A percentile compares a stretch with the other conserved stretches of the same genome.
Evolutionary conservation across 1,284 basidiomycete species (phyloP).

Genomic region (Flammula alnicola): DNA sequence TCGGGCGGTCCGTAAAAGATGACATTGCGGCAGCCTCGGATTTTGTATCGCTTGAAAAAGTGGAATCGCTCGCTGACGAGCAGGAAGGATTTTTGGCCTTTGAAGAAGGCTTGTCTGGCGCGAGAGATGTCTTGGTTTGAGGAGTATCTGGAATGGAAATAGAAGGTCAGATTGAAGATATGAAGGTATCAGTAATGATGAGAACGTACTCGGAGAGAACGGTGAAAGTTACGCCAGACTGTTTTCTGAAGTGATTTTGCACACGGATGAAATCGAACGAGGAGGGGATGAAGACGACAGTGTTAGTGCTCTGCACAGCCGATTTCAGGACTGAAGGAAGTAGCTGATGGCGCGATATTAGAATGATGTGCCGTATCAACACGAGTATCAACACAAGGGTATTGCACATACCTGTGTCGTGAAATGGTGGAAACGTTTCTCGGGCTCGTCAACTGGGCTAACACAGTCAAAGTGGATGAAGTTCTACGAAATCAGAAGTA

Average conservation of each 20-base stretch:
- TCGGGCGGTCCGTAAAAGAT: conserved; percentile 93
- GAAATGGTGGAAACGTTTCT: conserved; percentile 87
- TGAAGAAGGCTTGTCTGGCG: conserved; percentile 92
- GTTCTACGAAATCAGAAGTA: conserved; percentile 44
- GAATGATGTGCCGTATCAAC: no score
- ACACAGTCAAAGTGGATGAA: conserved; percentile 78
- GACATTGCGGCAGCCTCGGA: conserved; percentile 90
- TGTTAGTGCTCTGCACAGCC: conserved; percentile 89
- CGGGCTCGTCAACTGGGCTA: conserved; percentile 81
- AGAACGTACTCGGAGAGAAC: conserved; percentile 88
- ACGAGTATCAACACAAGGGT: background rate
- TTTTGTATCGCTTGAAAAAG: conserved; percentile 94
- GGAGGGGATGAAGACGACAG: conserved; percentile 89
- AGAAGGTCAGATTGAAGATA: background rate
- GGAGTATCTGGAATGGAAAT: conserved; percentile 73
- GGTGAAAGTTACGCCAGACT: conserved; percentile 71
- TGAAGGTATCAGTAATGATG: background rate
- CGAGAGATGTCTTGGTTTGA: conserved; percentile 92
- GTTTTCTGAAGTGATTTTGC: conserved; percentile 84
- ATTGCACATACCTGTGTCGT: conserved; percentile 75
- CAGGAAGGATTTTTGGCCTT: conserved; percentile 85
- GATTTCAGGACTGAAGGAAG: conserved; percentile 86
- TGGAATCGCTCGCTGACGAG: conserved; percentile 97
- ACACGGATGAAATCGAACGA: conserved; percentile 97
- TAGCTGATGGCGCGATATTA: conserved; percentile 50